Evolutionary conservation across 179 eudicot genomes (phyloP), one percentile per base, ranked within the genome.

Genomic region (Corrigiola litoralis): DNA sequence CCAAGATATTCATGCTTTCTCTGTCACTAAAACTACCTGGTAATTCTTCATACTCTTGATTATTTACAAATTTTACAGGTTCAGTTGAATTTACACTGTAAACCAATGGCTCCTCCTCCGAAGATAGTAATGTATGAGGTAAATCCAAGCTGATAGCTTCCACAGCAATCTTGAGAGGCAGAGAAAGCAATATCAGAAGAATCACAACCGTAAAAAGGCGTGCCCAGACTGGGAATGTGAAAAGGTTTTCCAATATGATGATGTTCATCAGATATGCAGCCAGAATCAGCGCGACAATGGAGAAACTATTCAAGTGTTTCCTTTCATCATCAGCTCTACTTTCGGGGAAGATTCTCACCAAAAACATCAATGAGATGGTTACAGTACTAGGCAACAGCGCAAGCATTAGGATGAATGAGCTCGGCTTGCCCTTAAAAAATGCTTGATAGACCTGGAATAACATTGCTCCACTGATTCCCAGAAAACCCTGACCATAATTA

Each of bases 401-500:
- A 52, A 88, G 88, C 84, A 90, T 78, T 18, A 90, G 61, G 33
- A 90, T 63, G 82, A 85, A 84, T 50, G 71, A 40, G 66, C 77
- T 79, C 23, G 92, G 84, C 16, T 83, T 79, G 29, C 75, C 83
- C 13, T 57, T 46, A 57, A 85, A 79, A 42, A 86, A 61, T 41
- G 96, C 73, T 10, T 78, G 73, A 40, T 88, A 88, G 33, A 82
- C 78, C 79, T 86, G 96, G 60, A 91, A 74, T 40, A 91, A 58
- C 13, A 91, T 71, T 60, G 96, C 94, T 72, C 97, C 97, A 70
- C 96, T 91, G 29, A 91, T 75, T 29, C 97, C 97, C 10, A 84
- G 80, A 73, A 88, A 91, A n/a, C 97, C 97, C 96, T 91, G 84
- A 5, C 28, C 56, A 73, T n/a, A n/a, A 54, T 12, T 28, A 33